These are phyloP conservation scores for Candida rishiriensis DNA, from an alignment of 805 yeast species.

Conservation along the genomic window DNA sequence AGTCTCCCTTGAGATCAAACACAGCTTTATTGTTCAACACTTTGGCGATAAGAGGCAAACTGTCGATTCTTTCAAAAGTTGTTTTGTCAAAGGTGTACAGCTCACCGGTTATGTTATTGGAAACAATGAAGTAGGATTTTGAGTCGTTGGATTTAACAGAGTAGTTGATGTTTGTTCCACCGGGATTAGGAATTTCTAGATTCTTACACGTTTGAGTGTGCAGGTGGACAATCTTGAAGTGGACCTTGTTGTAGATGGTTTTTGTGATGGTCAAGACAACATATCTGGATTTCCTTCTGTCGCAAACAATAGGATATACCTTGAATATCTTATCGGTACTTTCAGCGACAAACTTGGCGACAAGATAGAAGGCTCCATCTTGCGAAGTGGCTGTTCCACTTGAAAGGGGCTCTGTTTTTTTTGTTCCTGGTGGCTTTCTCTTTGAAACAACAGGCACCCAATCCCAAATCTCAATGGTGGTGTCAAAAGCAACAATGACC, in stretches of 20 bases:
- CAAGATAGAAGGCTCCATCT: constrained; percentile 25
- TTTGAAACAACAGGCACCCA: constrained; percentile 26
- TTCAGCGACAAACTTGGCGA: constrained; percentile 16
- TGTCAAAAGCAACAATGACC: constrained; percentile 25
- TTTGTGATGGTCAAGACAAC: constrained; percentile 13
- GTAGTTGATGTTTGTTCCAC: constrained; percentile 4
- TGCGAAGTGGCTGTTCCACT: background rate
- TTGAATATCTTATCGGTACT: constrained; percentile 11
- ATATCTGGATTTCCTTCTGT: constrained; percentile 20
- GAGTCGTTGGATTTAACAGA: constrained; percentile 11
- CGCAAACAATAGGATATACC: constrained; percentile 22
- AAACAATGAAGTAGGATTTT: constrained; percentile 11
- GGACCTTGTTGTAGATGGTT: constrained; percentile 17
- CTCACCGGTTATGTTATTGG: constrained; percentile 15
- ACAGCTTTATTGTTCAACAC: constrained; percentile 35
- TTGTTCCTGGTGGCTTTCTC: background rate
- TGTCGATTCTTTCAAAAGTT: background rate
- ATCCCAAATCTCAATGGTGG: constrained; percentile 36
- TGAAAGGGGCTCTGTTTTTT: too few relatives aligned
- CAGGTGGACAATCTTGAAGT: constrained; percentile 8
- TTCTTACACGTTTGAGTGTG: background rate
- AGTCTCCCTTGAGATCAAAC: constrained; percentile 44
- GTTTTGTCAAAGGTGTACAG: constrained; percentile 9
- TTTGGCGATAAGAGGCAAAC: constrained; percentile 9
- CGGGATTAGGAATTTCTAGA: constrained; percentile 3